Evolutionary conservation across 345 rosid species (phyloP), one percentile per base, ranked within the genome.

Genomic region (Cardamine chenopodiifolia): DNA sequence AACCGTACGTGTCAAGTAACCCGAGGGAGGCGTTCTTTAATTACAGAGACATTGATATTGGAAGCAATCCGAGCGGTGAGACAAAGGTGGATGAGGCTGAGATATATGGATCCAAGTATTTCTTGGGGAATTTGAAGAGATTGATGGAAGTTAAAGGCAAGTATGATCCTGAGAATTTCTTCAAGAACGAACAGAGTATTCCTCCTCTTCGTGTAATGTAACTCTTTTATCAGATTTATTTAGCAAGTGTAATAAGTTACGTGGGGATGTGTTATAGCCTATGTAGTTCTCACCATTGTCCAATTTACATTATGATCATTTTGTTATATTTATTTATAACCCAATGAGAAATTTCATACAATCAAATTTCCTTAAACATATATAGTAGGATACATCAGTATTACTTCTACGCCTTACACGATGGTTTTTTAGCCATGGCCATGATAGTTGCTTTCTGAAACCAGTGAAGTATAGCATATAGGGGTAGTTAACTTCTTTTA

Each of bases 1-100:
- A 86, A 18, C 79, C 79, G 55, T 86, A 54, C 26, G 88, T 83
- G 12, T 82, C 88, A 17, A 80, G 77, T 60, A 79, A 82, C 22
- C 89, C 89, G 0, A 78, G 87, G 58, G 55, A 74, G 29, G 71
- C 87, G 11, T 85, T 63, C 17, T 54, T 82, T 19, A 82, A 79
- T 14, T 79, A 76, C 28, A 66, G 85, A 25, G 83, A 79, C 73
- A 52, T 79, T 6, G 85, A 78, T 40, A 22, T 75, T 55, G 84
- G 84, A 23, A 34, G 48, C 18, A 75, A 60, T 39, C 48, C 32
- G 0, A 69, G 80, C 26, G 50, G 57, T 2, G 39, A 66, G 25
- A 75, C 72, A n/a, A 59, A 59, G n/a, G 62, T 75, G 6, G 70
- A 75, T 26, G 77, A 80, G 8, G 83, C 79, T 6, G 75, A 58